These are phyloP conservation scores for Candida gorgasii DNA, from an alignment of 805 yeast genomes.

Conservation along the genomic window DNA sequence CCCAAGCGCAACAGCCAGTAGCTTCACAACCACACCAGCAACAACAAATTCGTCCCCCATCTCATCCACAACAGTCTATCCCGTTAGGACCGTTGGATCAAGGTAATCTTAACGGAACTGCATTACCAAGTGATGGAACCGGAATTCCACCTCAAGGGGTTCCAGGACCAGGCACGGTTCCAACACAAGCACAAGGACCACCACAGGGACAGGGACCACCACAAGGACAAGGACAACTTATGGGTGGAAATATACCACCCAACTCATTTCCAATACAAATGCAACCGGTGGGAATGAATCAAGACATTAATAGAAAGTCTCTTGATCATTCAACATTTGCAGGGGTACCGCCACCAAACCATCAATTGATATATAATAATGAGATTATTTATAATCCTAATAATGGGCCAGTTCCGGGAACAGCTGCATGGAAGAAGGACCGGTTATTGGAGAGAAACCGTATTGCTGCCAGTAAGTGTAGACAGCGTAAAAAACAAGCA, in stretches of 20 bases:
- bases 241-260: not conserved
- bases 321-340: conserved; percentile 23
- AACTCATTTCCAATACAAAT: not conserved
- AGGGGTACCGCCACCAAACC: conserved; percentile 51
- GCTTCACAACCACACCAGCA: not conserved
- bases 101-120: too few relatives aligned
- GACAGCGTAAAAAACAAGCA: conserved; percentile 67
- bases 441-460: conserved; percentile 61
- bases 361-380: conserved; percentile 53
- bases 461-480: conserved; percentile 68
- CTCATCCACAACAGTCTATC: not conserved
- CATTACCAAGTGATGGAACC: not conserved
- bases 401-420: conserved; percentile 62
- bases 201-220: not conserved
- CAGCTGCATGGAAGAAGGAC: conserved; percentile 67
- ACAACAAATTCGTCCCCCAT: conserved; percentile 2
- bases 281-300: not conserved
- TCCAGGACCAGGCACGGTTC: too few relatives aligned
- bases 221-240: not conserved
- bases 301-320: not conserved
- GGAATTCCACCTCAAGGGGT: not conserved
- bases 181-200: conserved; percentile 3
- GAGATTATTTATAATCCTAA: conserved; percentile 55
- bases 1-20: not conserved
- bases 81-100: not conserved